Evolutionary conservation across 208 protist genomes (phyloP), one percentile per base, ranked within the genome.

Genomic region (Acanthamoeba castellanii): DNA sequence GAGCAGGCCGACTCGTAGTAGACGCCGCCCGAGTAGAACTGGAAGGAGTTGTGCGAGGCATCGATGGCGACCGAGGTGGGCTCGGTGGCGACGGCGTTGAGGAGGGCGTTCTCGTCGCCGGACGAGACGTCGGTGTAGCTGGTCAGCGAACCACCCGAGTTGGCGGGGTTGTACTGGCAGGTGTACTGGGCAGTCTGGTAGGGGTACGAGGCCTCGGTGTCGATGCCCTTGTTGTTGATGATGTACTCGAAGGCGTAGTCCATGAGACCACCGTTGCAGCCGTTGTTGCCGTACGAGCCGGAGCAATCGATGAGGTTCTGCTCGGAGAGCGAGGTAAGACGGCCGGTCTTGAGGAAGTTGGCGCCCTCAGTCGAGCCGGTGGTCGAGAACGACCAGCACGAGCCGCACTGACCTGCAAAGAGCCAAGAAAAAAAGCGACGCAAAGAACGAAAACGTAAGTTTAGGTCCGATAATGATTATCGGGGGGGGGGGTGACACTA

Each of bases 381-480:
- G 42, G 99, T 97, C 16, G 98, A 98, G 98, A 99, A 99, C 84
- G 99, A 95, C 99, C 99, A 99, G 97, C 99, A 99, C 30, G 98
- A 99, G 95, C 99, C 99, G 97, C 99, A 99, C 72, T 95, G 95
- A 64, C 98, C 98, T 81, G 34, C 20, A 81, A 45, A 16, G 18
- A 14, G n/a, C 70, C 14, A 11, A 42, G 70, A 78, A 78, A 42
- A 78, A 78, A 5, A 11, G 20, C 3, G n/a, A 81, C 6, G 3
- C 9, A 76, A 76, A 76, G n/a, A 70, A 18, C 16, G 64, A 76
- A 37, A 76, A 37, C 8, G n/a, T 20, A 9, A 30, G 68, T 42
- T 42, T 30, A 76, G 6, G 34, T 76, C 68, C 34, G 27, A 76
- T 30, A 76, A 22, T 42, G 11, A 37, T 9, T 32, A 16, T 27